phyloP scores from a whole-genome alignment of 2,329 filamentous ascomycete genomes.

The Fusarium albosuccineum region DNA sequence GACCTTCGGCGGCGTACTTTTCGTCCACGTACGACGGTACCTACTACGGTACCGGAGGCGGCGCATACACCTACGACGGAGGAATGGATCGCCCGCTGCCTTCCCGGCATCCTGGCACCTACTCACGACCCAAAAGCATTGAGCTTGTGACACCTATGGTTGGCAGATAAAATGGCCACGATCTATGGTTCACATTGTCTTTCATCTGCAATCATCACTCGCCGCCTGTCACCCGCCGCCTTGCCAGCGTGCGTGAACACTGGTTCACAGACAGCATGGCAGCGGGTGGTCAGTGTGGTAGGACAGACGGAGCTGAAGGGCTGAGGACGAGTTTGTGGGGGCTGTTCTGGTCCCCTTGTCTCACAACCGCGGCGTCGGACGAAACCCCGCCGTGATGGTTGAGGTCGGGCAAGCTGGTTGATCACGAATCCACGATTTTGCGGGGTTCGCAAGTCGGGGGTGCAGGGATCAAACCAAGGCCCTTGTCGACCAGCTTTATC shows the following conservation, averaged over 20 bases:
- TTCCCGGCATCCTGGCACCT: constrained; percentile 65
- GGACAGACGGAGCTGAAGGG: constrained; percentile 18
- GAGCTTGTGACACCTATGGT: constrained; percentile 73
- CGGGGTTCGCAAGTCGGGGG: constrained; percentile 37
- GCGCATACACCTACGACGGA: constrained; percentile 55
- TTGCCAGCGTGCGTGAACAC: constrained; percentile 19
- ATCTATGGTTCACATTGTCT: constrained; percentile 3
- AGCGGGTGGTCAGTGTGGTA: constrained; percentile 18
- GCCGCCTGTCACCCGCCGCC: constrained; percentile 5
- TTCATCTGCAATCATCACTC: constrained; percentile 1
- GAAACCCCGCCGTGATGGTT: constrained; percentile 31
- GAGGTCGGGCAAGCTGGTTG: constrained; percentile 34
- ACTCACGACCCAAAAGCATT: constrained; percentile 72
- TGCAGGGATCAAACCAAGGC: constrained; percentile 40
- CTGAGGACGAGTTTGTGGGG: constrained; percentile 12
- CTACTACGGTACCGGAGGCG: constrained; percentile 47
- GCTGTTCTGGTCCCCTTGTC: constrained; percentile 18
- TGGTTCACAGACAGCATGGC: constrained; percentile 2
- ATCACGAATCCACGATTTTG: constrained; percentile 42
- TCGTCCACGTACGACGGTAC: constrained; percentile 67
- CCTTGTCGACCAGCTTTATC: constrained; percentile 15
- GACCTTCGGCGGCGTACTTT: constrained; percentile 57
- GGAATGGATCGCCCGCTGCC: constrained; percentile 69
- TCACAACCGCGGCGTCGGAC: constrained; percentile 26
- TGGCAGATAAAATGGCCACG: constrained; percentile 55